These are phyloP conservation scores for Dryas integrifolia DNA, from an alignment of 331 rosid species.

Conservation along the genomic window DNA sequence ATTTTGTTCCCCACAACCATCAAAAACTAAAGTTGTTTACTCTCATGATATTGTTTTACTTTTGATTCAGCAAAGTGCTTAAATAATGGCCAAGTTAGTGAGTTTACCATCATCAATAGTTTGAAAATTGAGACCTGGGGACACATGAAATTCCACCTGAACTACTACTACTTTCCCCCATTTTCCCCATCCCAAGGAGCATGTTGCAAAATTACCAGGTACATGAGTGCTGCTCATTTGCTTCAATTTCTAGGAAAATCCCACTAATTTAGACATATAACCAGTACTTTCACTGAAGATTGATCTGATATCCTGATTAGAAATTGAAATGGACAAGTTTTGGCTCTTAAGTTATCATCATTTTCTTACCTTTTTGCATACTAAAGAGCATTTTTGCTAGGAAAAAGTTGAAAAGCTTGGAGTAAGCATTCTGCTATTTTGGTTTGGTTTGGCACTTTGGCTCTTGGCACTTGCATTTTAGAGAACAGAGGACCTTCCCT, in stretches of 20 bases:
- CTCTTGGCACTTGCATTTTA: background rate
- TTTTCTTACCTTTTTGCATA: background rate
- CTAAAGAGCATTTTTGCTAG: background rate
- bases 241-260: conserved; percentile 18
- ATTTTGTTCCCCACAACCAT: conserved; percentile 93
- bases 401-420: conserved; percentile 12
- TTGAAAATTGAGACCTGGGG: conserved; percentile 58
- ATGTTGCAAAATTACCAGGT: conserved; percentile 24
- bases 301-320: conserved; percentile 33
- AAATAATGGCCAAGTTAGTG: conserved; percentile 79
- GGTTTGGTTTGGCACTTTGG: no score
- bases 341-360: conserved; percentile 36
- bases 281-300: conserved; percentile 20
- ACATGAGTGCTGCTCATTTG: conserved; percentile 5
- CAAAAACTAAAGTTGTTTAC: conserved; percentile 50
- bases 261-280: conserved; percentile 3
- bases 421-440: background rate
- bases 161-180: conserved; percentile 25
- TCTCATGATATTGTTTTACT: conserved; percentile 65
- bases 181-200: conserved; percentile 19
- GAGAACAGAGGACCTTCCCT: background rate
- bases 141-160: conserved; percentile 35
- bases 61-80: conserved; percentile 69
- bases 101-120: conserved; percentile 75
- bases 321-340: conserved; percentile 26